phyloP scores from a whole-genome alignment of 495 filamentous ascomycete species.

The Aspergillus incahuasiensis region DNA sequence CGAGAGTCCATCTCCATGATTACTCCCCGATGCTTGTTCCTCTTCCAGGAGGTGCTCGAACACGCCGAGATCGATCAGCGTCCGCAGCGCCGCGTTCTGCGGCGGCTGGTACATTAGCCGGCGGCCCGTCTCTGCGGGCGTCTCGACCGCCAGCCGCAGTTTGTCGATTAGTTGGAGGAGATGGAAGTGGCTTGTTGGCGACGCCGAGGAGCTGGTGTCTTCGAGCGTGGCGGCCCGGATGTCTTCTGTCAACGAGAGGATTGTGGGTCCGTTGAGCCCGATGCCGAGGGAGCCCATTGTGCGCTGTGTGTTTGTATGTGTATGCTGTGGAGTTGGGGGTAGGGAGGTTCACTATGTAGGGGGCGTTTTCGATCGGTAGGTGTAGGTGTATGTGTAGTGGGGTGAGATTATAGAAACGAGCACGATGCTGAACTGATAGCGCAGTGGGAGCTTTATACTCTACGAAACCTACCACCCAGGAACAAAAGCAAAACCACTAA shows the following conservation, averaged over 20 bases:
- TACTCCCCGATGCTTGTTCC: neutral
- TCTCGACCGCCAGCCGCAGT: slow-evolving; percentile 30
- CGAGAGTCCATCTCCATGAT: slow-evolving; percentile 20
- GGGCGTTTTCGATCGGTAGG: no score
- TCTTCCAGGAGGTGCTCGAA: slow-evolving; percentile 27
- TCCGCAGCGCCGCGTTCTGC: slow-evolving; percentile 36
- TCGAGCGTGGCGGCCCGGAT: slow-evolving; percentile 20
- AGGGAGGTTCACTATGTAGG: no score
- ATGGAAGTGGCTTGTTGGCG: slow-evolving; percentile 26
- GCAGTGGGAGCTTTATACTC: no score
- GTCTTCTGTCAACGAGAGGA: slow-evolving; percentile 22
- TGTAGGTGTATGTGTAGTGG: no score
- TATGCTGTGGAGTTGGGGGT: no score
- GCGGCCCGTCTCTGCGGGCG: slow-evolving; percentile 32
- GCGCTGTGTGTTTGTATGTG: no score
- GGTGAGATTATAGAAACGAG: no score
- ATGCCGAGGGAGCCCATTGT: neutral
- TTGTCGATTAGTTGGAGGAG: slow-evolving; percentile 30
- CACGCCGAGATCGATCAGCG: slow-evolving; percentile 32
- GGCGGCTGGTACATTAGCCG: slow-evolving; percentile 41
- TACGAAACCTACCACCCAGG: no score
- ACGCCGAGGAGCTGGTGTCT: slow-evolving; percentile 16
- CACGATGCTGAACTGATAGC: no score
- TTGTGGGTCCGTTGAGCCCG: neutral
- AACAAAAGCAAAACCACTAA: no score